Conservation (phyloP, 306 rosid genomes). For the Dryas drummondii region DNA sequence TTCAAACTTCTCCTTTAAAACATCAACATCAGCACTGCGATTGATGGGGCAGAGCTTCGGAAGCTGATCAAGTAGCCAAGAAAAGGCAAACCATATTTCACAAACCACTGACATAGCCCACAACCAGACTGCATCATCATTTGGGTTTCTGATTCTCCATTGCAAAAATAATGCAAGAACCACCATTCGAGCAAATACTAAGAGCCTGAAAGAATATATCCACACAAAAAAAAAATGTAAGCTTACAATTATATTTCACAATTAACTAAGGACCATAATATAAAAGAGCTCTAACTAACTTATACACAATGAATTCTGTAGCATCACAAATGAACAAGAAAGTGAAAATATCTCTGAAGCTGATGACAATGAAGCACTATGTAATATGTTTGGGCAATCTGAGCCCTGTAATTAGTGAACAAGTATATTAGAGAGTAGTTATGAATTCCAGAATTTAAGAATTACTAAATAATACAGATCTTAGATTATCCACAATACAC, state of each 20-base stretch:
- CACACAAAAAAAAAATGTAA: not conserved
- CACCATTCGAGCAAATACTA: slow-evolving; percentile 53
- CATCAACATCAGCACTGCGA: slow-evolving; percentile 50
- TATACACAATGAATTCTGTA: not conserved
- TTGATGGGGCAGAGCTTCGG: slow-evolving; percentile 84
- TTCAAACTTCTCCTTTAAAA: slow-evolving; percentile 66
- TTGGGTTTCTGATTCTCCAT: slow-evolving; percentile 68
- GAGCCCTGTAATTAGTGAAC: not conserved
- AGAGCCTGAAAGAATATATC: slow-evolving; percentile 46
- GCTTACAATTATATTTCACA: not conserved
- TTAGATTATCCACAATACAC: not conserved
- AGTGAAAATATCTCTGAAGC: not conserved
- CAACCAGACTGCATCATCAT: slow-evolving; percentile 73
- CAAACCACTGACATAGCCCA: slow-evolving; percentile 82
- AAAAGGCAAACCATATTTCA: slow-evolving; percentile 85
- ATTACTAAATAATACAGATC: not conserved
- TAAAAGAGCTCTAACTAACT: not conserved
- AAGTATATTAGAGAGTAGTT: not conserved
- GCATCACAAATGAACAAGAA: not conserved
- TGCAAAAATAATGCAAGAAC: slow-evolving; percentile 50
- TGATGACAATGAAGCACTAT: not conserved
- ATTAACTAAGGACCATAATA: slow-evolving; percentile 7
- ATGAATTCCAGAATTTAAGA: not conserved
- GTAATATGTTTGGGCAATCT: not conserved
- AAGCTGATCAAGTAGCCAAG: slow-evolving; percentile 83